Evolutionary conservation across 2,329 filamentous ascomycete species (phyloP).

Genomic region (Cercospora canescens): DNA sequence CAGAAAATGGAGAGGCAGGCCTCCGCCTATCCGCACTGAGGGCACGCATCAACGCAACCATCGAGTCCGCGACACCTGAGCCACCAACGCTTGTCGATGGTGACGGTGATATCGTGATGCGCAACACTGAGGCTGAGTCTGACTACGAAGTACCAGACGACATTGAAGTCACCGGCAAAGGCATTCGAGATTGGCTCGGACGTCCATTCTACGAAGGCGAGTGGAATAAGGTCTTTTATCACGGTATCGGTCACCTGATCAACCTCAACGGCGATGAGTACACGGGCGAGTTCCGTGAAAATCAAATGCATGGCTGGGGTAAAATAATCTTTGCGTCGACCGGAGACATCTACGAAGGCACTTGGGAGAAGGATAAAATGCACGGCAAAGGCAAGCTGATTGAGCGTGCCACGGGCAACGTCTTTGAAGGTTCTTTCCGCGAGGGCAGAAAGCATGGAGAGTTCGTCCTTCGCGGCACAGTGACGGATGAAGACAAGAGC

Average conservation of each 20-base stretch:
- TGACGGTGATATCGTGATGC: slow-evolving; percentile 38
- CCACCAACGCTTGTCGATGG: slow-evolving; percentile 42
- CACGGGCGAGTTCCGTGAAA: slow-evolving; percentile 54
- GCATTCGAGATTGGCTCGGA: slow-evolving; percentile 55
- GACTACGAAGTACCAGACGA: slow-evolving; percentile 39
- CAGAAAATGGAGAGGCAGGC: neutral
- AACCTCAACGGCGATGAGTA: slow-evolving; percentile 57
- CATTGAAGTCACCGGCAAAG: slow-evolving; percentile 10
- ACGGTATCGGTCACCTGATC: slow-evolving; percentile 58
- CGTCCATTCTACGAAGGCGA: slow-evolving; percentile 58
- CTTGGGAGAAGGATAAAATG: slow-evolving; percentile 65
- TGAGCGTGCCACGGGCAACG: slow-evolving; percentile 59
- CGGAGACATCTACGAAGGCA: slow-evolving; percentile 59
- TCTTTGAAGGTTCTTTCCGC: slow-evolving; percentile 62
- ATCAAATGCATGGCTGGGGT: slow-evolving; percentile 57
- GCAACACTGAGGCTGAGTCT: slow-evolving; percentile 27
- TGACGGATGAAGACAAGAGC: slow-evolving; percentile 61
- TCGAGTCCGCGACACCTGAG: slow-evolving; percentile 12
- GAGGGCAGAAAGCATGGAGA: slow-evolving; percentile 61
- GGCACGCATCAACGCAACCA: slow-evolving; percentile 5
- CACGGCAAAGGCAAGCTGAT: slow-evolving; percentile 60
- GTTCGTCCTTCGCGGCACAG: slow-evolving; percentile 63
- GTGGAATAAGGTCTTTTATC: slow-evolving; percentile 41
- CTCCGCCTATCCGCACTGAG: neutral
- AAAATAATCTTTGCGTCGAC: slow-evolving; percentile 60